These are phyloP conservation scores for Beauveria sp. DNA, from an alignment of 2,329 filamentous ascomycete species.

Conservation along the genomic window DNA sequence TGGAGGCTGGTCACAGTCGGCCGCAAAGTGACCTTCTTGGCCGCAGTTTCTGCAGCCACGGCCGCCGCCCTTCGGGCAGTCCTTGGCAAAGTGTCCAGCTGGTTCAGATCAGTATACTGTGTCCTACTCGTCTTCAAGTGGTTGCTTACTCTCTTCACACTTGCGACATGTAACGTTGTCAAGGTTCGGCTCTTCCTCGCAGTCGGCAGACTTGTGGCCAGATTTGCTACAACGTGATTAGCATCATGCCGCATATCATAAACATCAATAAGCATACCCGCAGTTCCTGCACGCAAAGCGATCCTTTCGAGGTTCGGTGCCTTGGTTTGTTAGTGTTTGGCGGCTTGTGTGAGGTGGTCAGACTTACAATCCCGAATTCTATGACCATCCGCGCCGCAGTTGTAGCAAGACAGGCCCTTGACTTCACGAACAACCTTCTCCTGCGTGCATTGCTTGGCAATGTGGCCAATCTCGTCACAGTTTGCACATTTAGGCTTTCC, in stretches of 20 bases:
- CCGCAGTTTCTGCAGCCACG: constrained; percentile 56
- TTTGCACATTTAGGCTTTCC: constrained; percentile 54
- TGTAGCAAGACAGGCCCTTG: constrained; percentile 51
- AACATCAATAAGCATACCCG: constrained; percentile 30
- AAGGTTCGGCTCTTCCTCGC: constrained; percentile 53
- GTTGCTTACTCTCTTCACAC: constrained; percentile 49
- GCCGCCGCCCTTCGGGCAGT: constrained; percentile 56
- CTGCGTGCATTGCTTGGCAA: constrained; percentile 49
- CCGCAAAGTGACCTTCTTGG: constrained; percentile 49
- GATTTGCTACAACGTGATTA: constrained; percentile 29
- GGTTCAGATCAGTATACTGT: constrained; percentile 4
- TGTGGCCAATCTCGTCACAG: constrained; percentile 59
- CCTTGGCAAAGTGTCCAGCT: constrained; percentile 55
- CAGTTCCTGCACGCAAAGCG: constrained; percentile 64
- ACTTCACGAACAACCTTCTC: constrained; percentile 44
- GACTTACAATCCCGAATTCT: constrained; percentile 60
- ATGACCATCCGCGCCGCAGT: constrained; percentile 58
- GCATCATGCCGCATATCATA: not conserved
- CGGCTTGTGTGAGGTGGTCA: not conserved
- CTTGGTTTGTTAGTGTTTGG: constrained; percentile 26
- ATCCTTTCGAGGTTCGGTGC: constrained; percentile 53
- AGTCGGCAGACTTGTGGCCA: constrained; percentile 44
- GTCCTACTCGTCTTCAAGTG: not conserved
- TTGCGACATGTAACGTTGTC: constrained; percentile 58
- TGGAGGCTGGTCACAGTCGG: constrained; percentile 41